Base-by-base conservation (phyloP, 2,329 filamentous ascomycete genomes). In the Pseudopithomyces maydicus region DNA sequence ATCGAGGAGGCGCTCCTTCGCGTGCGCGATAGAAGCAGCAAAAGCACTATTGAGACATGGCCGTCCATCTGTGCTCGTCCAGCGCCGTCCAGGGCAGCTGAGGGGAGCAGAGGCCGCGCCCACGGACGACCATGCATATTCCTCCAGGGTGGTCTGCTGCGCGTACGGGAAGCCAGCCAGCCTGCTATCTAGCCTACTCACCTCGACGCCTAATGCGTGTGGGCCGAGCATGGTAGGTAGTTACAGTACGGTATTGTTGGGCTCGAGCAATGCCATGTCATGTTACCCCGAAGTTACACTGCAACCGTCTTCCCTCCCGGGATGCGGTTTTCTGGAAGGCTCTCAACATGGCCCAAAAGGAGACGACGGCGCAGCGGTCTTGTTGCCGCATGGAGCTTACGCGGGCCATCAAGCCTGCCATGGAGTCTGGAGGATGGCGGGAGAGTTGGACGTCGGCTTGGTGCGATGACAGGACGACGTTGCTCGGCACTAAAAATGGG, bases 401-500 rank as follows among this genome's bases (percentile, higher is more conserved):
- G 64, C 65, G 63, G 63, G 42, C 61, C 55, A 61, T n/a, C 66
- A 63, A 59, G 57, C 52, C 62, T 65, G 61, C 65, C 57, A 64
- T 55, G 65, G 55, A 56, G 54, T 56, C 54, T 61, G 59, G 58
- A 65, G 60, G 55, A 63, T 61, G 61, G 69, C 69, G 69, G 70
- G 68, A 65, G 67, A 68, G 59, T 68, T 66, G 58, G 70, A 52
- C 51, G 68, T 60, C 26, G 71, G 66, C 71, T 74, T 74, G 72
- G 70, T 62, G 52, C 59, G 56, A 69, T 66, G 65, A 75, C 72
- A 75, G 74, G 74, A 69, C 64, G 69, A 69, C 67, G 71, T 73
- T 73, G 68, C 57, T 71, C 69, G 69, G 62, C 64, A 61, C 72
- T 73, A 75, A 72, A 72, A 67, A 72, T 72, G 69, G 68, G 69